Conservation (phyloP, 768 basidiomycete genomes). For the Hygrocybe punicea region DNA sequence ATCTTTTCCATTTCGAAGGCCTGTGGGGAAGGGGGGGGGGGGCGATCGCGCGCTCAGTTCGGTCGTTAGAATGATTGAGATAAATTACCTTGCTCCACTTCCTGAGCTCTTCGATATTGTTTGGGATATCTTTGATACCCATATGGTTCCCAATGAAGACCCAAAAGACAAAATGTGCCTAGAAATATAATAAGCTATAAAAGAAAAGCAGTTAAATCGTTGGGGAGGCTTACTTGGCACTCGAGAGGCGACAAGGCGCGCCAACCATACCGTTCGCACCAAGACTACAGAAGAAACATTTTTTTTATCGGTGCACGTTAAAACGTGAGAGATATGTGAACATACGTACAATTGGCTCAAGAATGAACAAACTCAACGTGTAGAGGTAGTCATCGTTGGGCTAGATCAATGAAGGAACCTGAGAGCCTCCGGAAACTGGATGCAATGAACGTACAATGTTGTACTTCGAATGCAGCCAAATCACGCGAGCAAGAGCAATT, state of each 20-base stretch:
- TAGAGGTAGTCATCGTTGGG: conserved; percentile 34
- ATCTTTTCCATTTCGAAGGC: conserved; percentile 42
- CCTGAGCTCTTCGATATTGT: conserved; percentile 34
- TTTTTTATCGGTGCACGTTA: background rate
- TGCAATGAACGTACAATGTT: conserved; percentile 30
- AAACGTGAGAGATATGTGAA: background rate
- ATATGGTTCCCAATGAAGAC: conserved; percentile 45
- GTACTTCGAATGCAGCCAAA: conserved; percentile 40
- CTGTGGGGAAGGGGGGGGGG: conserved; percentile 17
- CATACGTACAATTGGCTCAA: conserved; percentile 35
- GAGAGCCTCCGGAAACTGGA: too few species aligned
- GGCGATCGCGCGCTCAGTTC: background rate
- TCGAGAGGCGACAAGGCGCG: conserved; percentile 44
- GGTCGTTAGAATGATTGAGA: background rate
- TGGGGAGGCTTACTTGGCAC: conserved; percentile 28
- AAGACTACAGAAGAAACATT: conserved; percentile 27
- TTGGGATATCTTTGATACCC: conserved; percentile 48
- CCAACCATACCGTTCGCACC: conserved; percentile 45
- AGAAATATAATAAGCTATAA: background rate
- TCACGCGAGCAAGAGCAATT: conserved; percentile 38
- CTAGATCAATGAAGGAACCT: conserved; percentile 10
- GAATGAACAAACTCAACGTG: conserved; percentile 31
- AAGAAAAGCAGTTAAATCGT: background rate
- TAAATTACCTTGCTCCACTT: conserved; percentile 39
- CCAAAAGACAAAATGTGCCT: conserved; percentile 46